A percentile compares a stretch with the other conserved stretches of the same genome.
phyloP scores from a whole-genome alignment of 176 grass and related monocot species.

The Zizania latifolia region DNA sequence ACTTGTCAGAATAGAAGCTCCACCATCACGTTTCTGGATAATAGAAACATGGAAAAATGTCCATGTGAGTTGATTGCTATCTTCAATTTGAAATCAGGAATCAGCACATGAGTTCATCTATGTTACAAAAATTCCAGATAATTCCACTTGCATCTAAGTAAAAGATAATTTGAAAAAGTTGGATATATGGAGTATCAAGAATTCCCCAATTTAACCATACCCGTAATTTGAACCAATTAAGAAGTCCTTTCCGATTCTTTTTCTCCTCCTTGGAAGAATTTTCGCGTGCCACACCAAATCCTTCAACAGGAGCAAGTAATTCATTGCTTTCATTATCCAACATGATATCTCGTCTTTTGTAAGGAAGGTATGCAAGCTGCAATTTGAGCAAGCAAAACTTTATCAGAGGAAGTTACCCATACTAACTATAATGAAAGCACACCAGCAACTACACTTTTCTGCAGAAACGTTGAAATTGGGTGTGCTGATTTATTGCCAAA shows the following conservation, averaged over 20 bases:
- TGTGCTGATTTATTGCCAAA: not conserved
- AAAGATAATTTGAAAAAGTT: not conserved
- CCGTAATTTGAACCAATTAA: constrained; percentile 97
- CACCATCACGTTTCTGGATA: constrained; percentile 64
- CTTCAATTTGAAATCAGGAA: not conserved
- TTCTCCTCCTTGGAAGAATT: constrained; percentile 92
- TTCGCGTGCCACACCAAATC: constrained; percentile 67
- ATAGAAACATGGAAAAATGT: constrained; percentile 1
- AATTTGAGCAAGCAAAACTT: constrained; percentile 32
- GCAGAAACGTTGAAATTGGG: not conserved
- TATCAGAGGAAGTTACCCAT: constrained; percentile 9
- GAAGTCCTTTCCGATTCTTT: constrained; percentile 83
- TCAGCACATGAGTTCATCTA: constrained; percentile 1
- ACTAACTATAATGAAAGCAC: constrained; percentile 21
- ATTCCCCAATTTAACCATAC: constrained; percentile 38
- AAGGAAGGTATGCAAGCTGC: constrained; percentile 96
- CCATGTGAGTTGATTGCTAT: not conserved
- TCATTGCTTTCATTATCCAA: constrained; percentile 86
- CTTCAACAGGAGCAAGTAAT: constrained; percentile 72
- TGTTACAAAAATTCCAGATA: not conserved
- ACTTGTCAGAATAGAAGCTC: constrained; percentile 57
- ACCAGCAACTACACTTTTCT: constrained; percentile 23
- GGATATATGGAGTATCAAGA: constrained; percentile 5
- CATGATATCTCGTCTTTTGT: constrained; percentile 85
- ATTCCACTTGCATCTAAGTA: not conserved